Percentiles rank a stretch among this genome's conserved stretches.
These are phyloP conservation scores for Anisogramma anomala DNA, from an alignment of 2,329 filamentous ascomycete genomes.

Conservation along the genomic window DNA sequence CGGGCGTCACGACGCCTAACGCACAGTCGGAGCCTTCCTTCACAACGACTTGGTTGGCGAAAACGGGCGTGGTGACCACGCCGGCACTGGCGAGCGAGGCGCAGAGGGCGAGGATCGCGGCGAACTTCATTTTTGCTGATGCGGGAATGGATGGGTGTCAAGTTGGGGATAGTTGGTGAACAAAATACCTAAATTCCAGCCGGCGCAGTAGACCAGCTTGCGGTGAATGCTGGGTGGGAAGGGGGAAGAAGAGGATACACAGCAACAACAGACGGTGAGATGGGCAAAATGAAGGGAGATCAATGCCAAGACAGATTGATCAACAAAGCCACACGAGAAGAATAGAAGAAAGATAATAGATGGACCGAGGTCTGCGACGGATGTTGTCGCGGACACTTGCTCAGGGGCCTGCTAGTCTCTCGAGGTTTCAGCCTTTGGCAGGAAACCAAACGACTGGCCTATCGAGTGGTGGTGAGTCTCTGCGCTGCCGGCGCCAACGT, in stretches of 20 bases:
- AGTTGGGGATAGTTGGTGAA: too few species aligned
- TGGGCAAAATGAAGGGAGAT: not conserved
- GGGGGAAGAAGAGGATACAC: not conserved
- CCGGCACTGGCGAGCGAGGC: conserved; percentile 38
- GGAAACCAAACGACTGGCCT: conserved; percentile 9
- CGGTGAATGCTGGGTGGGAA: not conserved
- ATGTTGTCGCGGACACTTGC: conserved; percentile 4
- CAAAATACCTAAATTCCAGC: too few species aligned
- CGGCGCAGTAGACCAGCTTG: conserved; percentile 4
- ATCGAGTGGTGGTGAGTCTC: too few species aligned
- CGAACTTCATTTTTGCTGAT: conserved; percentile 30
- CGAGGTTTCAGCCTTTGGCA: conserved; percentile 11
- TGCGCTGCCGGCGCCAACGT: too few species aligned
- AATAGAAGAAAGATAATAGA: not conserved
- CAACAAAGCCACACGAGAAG: not conserved
- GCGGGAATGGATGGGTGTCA: not conserved
- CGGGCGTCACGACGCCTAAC: conserved; percentile 43
- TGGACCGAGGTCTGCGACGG: conserved; percentile 8
- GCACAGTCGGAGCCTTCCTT: conserved; percentile 39
- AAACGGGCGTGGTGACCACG: conserved; percentile 44
- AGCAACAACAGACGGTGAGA: not conserved
- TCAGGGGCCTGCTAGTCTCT: conserved; percentile 8
- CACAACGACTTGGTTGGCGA: conserved; percentile 38
- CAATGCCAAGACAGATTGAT: conserved; percentile 1
- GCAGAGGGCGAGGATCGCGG: conserved; percentile 30